A percentile compares a stretch with the other conserved stretches of the same genome.
Conservation (phyloP, 768 basidiomycete species). For the Leccinum imitatum region DNA sequence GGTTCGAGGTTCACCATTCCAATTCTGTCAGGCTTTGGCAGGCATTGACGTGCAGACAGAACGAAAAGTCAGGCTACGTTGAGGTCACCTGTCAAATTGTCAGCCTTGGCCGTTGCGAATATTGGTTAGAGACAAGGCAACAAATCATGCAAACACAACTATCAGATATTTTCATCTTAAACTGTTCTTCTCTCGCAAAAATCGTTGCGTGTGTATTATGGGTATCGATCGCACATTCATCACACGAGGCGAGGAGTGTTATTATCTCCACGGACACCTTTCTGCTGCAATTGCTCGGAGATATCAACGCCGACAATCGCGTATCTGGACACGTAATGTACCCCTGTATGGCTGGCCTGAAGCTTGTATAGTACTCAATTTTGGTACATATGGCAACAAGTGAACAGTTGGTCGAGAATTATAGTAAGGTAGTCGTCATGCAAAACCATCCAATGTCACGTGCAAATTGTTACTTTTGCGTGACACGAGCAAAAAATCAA, state of each 20-base stretch:
- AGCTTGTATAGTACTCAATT: neutral
- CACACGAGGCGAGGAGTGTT: neutral
- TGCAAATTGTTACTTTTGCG: too few relatives aligned
- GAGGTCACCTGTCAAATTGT: neutral
- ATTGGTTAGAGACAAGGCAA: neutral
- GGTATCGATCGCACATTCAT: neutral
- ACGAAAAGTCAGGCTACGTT: neutral
- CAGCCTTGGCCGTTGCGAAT: neutral
- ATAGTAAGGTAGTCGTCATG: too few relatives aligned
- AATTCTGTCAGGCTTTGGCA: neutral
- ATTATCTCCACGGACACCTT: conserved; percentile 4
- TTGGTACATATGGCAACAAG: neutral
- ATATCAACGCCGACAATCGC: conserved; percentile 15
- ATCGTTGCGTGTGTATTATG: conserved; percentile 1
- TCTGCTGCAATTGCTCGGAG: neutral
- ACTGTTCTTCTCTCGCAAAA: neutral
- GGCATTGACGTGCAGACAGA: conserved; percentile 5
- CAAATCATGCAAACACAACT: neutral
- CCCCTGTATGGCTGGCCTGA: neutral
- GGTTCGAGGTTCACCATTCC: neutral
- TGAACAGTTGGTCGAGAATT: neutral
- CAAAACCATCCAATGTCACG: too few relatives aligned
- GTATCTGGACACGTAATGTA: conserved; percentile 14
- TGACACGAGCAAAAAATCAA: too few relatives aligned
- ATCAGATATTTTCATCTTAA: neutral